These are phyloP conservation scores for Sordariomycetes sp. DNA, from an alignment of 2,329 filamentous ascomycete genomes.

Conservation along the genomic window DNA sequence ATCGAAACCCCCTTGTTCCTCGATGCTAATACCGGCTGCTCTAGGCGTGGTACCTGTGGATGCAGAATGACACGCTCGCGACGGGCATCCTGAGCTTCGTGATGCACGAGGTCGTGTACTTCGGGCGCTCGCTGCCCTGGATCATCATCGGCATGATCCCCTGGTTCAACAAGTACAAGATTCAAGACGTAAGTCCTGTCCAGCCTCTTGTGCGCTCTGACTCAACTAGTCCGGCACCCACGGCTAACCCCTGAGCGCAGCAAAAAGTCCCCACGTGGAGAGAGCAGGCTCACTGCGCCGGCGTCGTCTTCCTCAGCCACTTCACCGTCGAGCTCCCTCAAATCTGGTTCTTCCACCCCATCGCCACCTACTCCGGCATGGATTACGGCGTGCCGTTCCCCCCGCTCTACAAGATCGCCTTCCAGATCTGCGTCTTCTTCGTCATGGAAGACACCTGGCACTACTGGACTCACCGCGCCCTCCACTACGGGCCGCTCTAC, in stretches of 20 bases:
- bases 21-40: not conserved
- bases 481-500: constrained; percentile 94
- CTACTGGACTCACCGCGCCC: constrained; percentile 87
- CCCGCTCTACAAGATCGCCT: constrained; percentile 70
- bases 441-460: constrained; percentile 96
- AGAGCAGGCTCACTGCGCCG: constrained; percentile 92
- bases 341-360: constrained; percentile 98
- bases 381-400: constrained; percentile 86
- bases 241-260: not conserved
- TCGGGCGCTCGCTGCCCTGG: constrained; percentile 82
- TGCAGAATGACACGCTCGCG: constrained; percentile 94
- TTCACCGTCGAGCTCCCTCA: constrained; percentile 97
- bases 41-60: constrained; percentile 86
- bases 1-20: not conserved
- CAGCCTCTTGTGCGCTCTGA: not conserved
- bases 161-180: constrained; percentile 87
- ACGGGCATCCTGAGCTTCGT: constrained; percentile 96
- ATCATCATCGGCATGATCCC: constrained; percentile 85
- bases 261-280: constrained; percentile 79
- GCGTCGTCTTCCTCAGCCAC: constrained; percentile 85
- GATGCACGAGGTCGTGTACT: constrained; percentile 93
- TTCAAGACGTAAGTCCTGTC: constrained; percentile 56
- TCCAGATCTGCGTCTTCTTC: constrained; percentile 91
- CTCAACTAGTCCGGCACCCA: not conserved
- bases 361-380: constrained; percentile 88